phyloP scores from a whole-genome alignment of 139 green algal species.

The Tetraselmis chui region DNA sequence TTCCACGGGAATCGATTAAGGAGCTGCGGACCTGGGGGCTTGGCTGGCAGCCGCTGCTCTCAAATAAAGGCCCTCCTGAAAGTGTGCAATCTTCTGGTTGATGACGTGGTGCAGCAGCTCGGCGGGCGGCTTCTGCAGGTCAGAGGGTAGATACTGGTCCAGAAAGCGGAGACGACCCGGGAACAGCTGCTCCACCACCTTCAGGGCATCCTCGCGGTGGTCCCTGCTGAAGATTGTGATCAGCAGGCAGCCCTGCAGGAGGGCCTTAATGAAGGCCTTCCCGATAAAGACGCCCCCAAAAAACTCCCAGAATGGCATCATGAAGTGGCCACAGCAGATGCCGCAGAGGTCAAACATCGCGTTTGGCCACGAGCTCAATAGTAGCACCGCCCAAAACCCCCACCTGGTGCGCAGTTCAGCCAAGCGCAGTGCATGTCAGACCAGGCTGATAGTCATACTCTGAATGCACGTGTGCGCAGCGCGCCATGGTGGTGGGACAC shows the following conservation, averaged over 20 bases:
- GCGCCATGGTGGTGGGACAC: background rate
- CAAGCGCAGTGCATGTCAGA: no score
- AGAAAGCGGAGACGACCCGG: slow-evolving; percentile 39
- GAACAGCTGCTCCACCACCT: slow-evolving; percentile 27
- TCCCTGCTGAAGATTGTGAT: slow-evolving; percentile 60
- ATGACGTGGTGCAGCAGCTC: slow-evolving; percentile 44
- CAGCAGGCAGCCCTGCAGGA: slow-evolving; percentile 37
- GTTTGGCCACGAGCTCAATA: slow-evolving; percentile 85
- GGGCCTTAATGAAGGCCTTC: slow-evolving; percentile 79
- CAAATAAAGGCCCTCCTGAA: slow-evolving; percentile 49
- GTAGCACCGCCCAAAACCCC: slow-evolving; percentile 81
- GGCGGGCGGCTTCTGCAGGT: slow-evolving; percentile 14
- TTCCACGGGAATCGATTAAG: no score
- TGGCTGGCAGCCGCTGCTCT: slow-evolving; percentile 22
- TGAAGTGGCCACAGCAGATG: slow-evolving; percentile 83
- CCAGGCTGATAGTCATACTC: no score
- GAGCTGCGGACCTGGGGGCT: slow-evolving; percentile 11
- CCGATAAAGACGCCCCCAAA: slow-evolving; percentile 77
- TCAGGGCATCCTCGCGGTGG: slow-evolving; percentile 48
- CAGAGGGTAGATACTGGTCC: slow-evolving; percentile 4
- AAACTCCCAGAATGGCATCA: slow-evolving; percentile 90
- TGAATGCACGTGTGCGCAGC: background rate
- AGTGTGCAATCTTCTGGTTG: slow-evolving; percentile 51
- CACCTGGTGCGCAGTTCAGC: slow-evolving; percentile 21
- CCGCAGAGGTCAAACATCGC: slow-evolving; percentile 88